These are phyloP conservation scores for Podaxis pistillaris DNA, from an alignment of 768 basidiomycete species.

Conservation along the genomic window DNA sequence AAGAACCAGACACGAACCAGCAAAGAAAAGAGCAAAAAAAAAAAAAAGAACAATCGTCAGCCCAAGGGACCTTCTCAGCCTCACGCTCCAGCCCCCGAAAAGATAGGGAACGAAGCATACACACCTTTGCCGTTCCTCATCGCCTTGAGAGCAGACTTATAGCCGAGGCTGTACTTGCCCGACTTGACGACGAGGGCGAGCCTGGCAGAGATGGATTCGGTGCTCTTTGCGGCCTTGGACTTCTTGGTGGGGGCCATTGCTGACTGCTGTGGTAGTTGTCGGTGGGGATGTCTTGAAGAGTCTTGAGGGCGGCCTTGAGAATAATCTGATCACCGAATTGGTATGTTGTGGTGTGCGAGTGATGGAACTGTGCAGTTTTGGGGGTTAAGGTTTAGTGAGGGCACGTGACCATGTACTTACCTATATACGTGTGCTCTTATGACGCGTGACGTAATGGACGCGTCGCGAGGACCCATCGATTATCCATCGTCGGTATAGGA, in stretches of 20 bases:
- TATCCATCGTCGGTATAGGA: background rate
- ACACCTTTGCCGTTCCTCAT: slow-evolving; percentile 98
- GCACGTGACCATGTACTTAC: background rate
- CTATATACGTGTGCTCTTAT: background rate
- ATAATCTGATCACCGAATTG: background rate
- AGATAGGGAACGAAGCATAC: slow-evolving; percentile 41
- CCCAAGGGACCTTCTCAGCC: slow-evolving; percentile 98
- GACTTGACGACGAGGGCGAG: slow-evolving; percentile 98
- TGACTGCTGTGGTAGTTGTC: slow-evolving; percentile 27
- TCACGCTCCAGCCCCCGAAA: slow-evolving; percentile 94
- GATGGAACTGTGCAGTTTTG: slow-evolving; percentile 31
- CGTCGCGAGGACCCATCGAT: background rate
- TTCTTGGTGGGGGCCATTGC: slow-evolving; percentile 95
- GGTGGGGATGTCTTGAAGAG: slow-evolving; percentile 16
- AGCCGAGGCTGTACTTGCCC: slow-evolving; percentile 94
- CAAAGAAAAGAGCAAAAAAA: slow-evolving; percentile 16
- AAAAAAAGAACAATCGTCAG: slow-evolving; percentile 45
- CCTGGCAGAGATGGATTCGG: slow-evolving; percentile 90
- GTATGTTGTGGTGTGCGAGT: slow-evolving; percentile 3
- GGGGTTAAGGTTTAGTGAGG: slow-evolving; percentile 20
- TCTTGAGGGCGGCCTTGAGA: slow-evolving; percentile 14
- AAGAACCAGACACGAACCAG: background rate
- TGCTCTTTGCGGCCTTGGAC: slow-evolving; percentile 90
- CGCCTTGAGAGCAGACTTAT: slow-evolving; percentile 98
- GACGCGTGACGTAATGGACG: background rate